Conservation (phyloP, 495 filamentous ascomycete genomes). For the Tirmania nivea region DNA sequence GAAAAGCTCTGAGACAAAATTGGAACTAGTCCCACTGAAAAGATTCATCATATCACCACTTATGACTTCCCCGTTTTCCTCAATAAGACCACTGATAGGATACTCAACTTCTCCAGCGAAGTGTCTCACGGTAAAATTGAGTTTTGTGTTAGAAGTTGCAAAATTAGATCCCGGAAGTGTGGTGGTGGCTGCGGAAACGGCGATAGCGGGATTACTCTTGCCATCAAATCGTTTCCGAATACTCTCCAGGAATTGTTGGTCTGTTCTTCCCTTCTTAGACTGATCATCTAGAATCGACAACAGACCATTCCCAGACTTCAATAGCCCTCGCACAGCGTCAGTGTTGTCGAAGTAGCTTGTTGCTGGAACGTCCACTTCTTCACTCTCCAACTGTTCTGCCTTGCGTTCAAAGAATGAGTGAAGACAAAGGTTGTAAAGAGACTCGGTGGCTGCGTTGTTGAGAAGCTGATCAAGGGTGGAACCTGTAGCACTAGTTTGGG, state of each 20-base stretch:
- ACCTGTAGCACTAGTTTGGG: slow-evolving; percentile 57
- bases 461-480: slow-evolving; percentile 81
- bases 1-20: slow-evolving; percentile 75
- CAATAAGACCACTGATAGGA: slow-evolving; percentile 56
- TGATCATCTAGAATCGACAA: slow-evolving; percentile 92
- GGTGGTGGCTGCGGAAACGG: slow-evolving; percentile 43
- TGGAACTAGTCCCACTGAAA: slow-evolving; percentile 64
- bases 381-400: slow-evolving; percentile 72
- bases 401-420: slow-evolving; percentile 91
- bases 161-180: slow-evolving; percentile 61
- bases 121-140: slow-evolving; percentile 76
- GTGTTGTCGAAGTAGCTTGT: slow-evolving; percentile 96
- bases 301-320: slow-evolving; percentile 81
- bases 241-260: slow-evolving; percentile 74
- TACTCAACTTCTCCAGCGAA: slow-evolving; percentile 97
- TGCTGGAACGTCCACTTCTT: slow-evolving; percentile 70
- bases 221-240: slow-evolving; percentile 79
- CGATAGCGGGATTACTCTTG: slow-evolving; percentile 67
- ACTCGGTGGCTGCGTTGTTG: slow-evolving; percentile 81
- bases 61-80: slow-evolving; percentile 90
- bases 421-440: slow-evolving; percentile 74
- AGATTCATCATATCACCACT: slow-evolving; percentile 92
- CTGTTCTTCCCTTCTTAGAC: slow-evolving; percentile 65
- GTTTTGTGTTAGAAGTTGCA: slow-evolving; percentile 48
- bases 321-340: slow-evolving; percentile 68